These are phyloP conservation scores for Guadua angustifolia DNA, from an alignment of 176 grass and related monocot species.

Conservation along the genomic window DNA sequence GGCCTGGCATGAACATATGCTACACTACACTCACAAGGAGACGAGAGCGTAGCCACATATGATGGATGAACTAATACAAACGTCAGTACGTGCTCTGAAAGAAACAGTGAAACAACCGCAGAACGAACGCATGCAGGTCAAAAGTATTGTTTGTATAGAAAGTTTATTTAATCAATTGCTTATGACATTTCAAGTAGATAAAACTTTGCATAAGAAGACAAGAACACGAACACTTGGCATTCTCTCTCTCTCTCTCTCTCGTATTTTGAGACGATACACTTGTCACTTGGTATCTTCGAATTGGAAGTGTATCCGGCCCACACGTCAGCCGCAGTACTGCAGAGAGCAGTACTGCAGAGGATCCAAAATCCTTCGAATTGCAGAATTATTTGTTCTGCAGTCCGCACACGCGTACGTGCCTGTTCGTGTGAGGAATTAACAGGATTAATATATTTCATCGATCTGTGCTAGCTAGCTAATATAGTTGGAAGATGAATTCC, in stretches of 20 bases:
- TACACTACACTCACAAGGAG: not conserved
- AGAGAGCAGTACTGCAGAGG: too few relatives aligned
- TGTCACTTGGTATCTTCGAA: too few relatives aligned
- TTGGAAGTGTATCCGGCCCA: too few relatives aligned
- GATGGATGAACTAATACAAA: constrained; percentile 16
- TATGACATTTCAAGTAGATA: not conserved
- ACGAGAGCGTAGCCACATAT: not conserved
- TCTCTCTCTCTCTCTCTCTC: too few relatives aligned
- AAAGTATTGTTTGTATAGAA: not conserved
- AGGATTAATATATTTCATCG: not conserved
- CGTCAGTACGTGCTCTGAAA: not conserved
- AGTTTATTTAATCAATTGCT: not conserved
- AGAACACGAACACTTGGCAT: not conserved
- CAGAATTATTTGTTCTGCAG: not conserved
- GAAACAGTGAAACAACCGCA: constrained; percentile 36
- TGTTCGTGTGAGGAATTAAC: not conserved
- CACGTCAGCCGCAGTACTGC: too few relatives aligned
- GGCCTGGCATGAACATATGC: not conserved
- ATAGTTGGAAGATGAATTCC: not conserved
- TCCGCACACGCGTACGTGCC: too few relatives aligned
- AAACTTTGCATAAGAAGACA: not conserved
- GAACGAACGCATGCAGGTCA: not conserved
- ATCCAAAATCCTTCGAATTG: not conserved
- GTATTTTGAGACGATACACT: too few relatives aligned
- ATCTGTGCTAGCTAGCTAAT: not conserved